Percentiles rank a stretch among this genome's conserved stretches.
Evolutionary conservation across 2,329 filamentous ascomycete genomes (phyloP).

Genomic region (Claviceps pusilla): DNA sequence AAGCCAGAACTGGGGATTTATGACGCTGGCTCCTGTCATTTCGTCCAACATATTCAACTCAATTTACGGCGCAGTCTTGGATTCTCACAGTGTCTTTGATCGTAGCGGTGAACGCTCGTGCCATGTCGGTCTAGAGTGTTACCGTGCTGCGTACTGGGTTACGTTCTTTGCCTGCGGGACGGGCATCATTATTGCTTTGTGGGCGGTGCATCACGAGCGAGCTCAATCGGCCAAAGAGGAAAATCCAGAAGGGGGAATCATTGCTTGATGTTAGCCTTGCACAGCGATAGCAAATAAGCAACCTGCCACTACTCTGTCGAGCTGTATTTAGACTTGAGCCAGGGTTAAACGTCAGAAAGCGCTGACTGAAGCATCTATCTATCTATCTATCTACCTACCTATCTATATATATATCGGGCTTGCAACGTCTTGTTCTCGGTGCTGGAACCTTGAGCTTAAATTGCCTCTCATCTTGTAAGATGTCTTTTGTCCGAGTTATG

Average conservation of each 20-base stretch:
- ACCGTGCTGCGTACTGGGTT: slow-evolving; percentile 63
- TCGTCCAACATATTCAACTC: slow-evolving; percentile 88
- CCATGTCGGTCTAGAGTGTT: slow-evolving; percentile 64
- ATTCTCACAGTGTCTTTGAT: slow-evolving; percentile 57
- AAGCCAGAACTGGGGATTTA: slow-evolving; percentile 90
- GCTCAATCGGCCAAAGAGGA: slow-evolving; percentile 22
- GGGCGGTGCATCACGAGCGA: slow-evolving; percentile 49
- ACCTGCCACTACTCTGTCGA: not conserved
- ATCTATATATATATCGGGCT: too few species aligned
- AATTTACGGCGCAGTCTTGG: slow-evolving; percentile 73
- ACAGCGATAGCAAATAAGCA: not conserved
- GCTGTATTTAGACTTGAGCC: not conserved
- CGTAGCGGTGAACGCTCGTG: slow-evolving; percentile 60
- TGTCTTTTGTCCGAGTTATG: not conserved
- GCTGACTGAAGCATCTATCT: not conserved
- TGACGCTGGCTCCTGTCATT: slow-evolving; percentile 78
- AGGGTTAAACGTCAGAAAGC: not conserved
- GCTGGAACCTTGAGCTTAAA: not conserved
- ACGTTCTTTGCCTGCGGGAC: slow-evolving; percentile 58
- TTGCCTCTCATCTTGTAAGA: not conserved
- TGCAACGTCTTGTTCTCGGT: not conserved
- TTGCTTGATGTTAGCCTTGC: not conserved
- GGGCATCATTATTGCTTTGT: slow-evolving; percentile 55
- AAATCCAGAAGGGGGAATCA: not conserved
- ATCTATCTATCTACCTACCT: too few species aligned